Evolutionary conservation across 139 green algal genomes (phyloP).

Genomic region (Coelastrella sp.): DNA sequence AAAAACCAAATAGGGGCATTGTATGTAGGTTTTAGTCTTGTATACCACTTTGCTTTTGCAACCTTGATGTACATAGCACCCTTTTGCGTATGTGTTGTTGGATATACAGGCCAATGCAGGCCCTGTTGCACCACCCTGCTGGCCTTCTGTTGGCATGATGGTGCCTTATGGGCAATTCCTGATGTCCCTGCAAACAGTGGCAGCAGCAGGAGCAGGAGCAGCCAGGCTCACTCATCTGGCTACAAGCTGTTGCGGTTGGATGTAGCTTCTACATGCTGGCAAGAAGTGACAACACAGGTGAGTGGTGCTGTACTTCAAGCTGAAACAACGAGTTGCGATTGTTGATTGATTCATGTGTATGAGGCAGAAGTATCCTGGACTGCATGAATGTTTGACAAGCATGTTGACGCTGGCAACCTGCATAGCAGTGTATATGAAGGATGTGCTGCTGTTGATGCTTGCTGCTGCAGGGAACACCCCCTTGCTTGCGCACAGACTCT

Average conservation of each 20-base stretch:
- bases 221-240: background rate
- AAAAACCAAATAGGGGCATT: too few species aligned
- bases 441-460: background rate
- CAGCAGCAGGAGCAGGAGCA: constrained; percentile 24
- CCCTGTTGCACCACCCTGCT: constrained; percentile 41
- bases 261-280: background rate
- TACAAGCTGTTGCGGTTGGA: constrained; percentile 40
- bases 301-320: too few species aligned
- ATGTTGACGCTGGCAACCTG: too few species aligned
- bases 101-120: background rate
- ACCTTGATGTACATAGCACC: too few species aligned
- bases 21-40: too few species aligned
- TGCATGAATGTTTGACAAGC: too few species aligned
- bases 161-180: constrained; percentile 30
- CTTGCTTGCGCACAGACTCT: constrained; percentile 10
- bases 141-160: constrained; percentile 28
- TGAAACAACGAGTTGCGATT: too few species aligned
- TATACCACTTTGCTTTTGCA: too few species aligned
- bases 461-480: constrained; percentile 7
- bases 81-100: background rate
- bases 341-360: too few species aligned
- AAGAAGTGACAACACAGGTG: constrained; percentile 9
- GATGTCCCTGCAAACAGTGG: constrained; percentile 1
- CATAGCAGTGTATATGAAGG: too few species aligned
- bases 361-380: too few species aligned